Evolutionary conservation across 768 basidiomycete genomes (phyloP), one percentile per base, ranked within the genome.

Genomic region (Lactifluus hygrophoroides): DNA sequence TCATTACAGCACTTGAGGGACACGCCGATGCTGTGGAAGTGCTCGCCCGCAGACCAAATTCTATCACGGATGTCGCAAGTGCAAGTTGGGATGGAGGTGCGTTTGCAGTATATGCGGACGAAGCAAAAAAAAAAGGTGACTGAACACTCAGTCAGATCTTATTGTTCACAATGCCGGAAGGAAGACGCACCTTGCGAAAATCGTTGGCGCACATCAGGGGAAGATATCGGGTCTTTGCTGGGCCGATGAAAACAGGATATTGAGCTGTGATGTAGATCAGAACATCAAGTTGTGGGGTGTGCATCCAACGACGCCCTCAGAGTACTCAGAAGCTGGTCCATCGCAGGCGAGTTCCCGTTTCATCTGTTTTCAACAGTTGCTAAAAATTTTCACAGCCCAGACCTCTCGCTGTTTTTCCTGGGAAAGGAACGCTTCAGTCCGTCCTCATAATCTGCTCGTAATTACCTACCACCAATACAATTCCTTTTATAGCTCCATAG

Each of bases 61-160:
- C 53, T 21, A 50, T 59, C 21, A 59, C 58, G 6, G 58, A 59
- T 28, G 30, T 59, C 34, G 52, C 47, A 94, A 59, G 58, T 28
- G 58, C 58, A 97, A 90, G 90, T 64, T 97, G 94, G 80, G 94
- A 98, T 69, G 96, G 96, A 75, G 90, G 90, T 92, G 63, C 69
- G 84, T 80, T 23, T 37, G 3, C 38, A 9, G 9, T 5, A 40
- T 25, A 3, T 9, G 17, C 23, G 11, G 3, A n/a, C 28, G 30
- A n/a, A 16, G 5, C 19, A 10, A 5, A 11, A 21, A n/a, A n/a
- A n/a, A n/a, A n/a, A n/a, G n/a, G 27, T 65, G 25, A 45, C 40
- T 32, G 21, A 10, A 51, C 32, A 2, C 5, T 47, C 21, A 10
- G 27, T 47, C 17, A 94, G 94, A 89, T 44, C 77, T 99, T 35